Conservation (phyloP, 2,329 filamentous ascomycete genomes). For the Ophiognomonia clavigignenti-juglandacearum region DNA sequence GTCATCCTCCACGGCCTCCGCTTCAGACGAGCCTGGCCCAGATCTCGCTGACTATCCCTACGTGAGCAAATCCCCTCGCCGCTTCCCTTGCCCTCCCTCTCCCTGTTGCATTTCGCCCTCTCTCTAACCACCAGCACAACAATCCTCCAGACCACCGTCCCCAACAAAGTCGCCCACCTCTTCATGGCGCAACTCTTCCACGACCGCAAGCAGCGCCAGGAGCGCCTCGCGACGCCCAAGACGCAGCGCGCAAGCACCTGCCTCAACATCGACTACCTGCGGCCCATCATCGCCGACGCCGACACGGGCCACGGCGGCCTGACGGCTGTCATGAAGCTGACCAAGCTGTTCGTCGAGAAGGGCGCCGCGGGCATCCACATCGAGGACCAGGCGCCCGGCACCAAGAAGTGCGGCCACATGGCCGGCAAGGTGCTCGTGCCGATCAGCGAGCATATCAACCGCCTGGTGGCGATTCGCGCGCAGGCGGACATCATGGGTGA, state of each 20-base stretch:
- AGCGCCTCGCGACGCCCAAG: constrained; percentile 75
- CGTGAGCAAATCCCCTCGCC: constrained; percentile 46
- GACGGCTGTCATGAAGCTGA: constrained; percentile 99
- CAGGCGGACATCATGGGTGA: constrained; percentile 97
- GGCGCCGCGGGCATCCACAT: constrained; percentile 98
- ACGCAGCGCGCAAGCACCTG: constrained; percentile 66
- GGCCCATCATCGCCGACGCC: constrained; percentile 83
- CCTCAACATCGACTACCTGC: constrained; percentile 85
- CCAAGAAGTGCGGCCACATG: constrained; percentile 99
- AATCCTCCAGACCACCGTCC: constrained; percentile 79
- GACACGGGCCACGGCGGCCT: constrained; percentile 93
- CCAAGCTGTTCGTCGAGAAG: constrained; percentile 94
- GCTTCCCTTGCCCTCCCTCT: no score
- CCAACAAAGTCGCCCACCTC: constrained; percentile 95
- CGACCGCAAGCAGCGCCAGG: constrained; percentile 97
- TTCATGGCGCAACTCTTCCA: constrained; percentile 99
- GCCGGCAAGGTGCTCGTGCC: constrained; percentile 96
- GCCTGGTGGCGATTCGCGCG: constrained; percentile 90
- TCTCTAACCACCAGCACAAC: background rate
- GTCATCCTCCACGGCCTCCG: constrained; percentile 91
- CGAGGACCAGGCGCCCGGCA: constrained; percentile 95
- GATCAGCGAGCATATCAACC: constrained; percentile 96
- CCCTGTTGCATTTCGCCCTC: background rate
- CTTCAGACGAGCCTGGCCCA: constrained; percentile 91
- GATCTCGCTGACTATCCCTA: constrained; percentile 98